These are phyloP conservation scores for Claviceps africana DNA, from an alignment of 2,329 filamentous ascomycete genomes.

Conservation along the genomic window DNA sequence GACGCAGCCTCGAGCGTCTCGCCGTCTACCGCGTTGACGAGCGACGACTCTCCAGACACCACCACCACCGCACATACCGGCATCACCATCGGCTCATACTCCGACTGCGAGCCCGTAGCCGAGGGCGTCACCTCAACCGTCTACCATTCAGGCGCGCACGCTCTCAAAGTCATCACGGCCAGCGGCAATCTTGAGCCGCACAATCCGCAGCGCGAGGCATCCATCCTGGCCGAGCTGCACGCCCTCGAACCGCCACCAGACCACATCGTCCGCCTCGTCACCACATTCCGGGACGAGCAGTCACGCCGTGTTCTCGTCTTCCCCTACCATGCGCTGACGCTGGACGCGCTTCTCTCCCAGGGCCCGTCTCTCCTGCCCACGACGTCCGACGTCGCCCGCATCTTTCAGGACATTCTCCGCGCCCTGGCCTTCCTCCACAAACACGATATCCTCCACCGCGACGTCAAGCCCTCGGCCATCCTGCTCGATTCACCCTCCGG, in stretches of 20 bases:
- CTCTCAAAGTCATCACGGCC: slow-evolving; percentile 76
- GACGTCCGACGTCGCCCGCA: slow-evolving; percentile 20
- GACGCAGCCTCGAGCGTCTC: slow-evolving; percentile 1
- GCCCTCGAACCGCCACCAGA: slow-evolving; percentile 14
- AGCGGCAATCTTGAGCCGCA: slow-evolving; percentile 65
- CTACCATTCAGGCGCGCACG: slow-evolving; percentile 52
- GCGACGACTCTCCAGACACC: background rate
- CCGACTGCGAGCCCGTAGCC: slow-evolving; percentile 39
- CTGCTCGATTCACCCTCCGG: slow-evolving; percentile 53
- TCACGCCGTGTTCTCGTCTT: slow-evolving; percentile 69
- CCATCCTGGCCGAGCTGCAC: slow-evolving; percentile 49
- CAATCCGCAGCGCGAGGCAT: slow-evolving; percentile 64
- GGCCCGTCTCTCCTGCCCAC: slow-evolving; percentile 13
- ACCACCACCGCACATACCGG: slow-evolving; percentile 12
- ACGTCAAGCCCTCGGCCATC: slow-evolving; percentile 87
- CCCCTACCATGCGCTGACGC: slow-evolving; percentile 64
- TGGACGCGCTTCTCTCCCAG: slow-evolving; percentile 26
- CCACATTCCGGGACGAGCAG: slow-evolving; percentile 57
- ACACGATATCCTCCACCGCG: slow-evolving; percentile 73
- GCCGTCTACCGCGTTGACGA: no score
- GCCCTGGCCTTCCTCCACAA: slow-evolving; percentile 60
- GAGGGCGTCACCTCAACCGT: slow-evolving; percentile 70
- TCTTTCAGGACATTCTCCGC: slow-evolving; percentile 53
- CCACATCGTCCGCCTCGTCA: slow-evolving; percentile 51
- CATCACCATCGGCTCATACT: slow-evolving; percentile 38